Conservation (phyloP, 352 stramenopile genomes). For the Detonula confervacea region DNA sequence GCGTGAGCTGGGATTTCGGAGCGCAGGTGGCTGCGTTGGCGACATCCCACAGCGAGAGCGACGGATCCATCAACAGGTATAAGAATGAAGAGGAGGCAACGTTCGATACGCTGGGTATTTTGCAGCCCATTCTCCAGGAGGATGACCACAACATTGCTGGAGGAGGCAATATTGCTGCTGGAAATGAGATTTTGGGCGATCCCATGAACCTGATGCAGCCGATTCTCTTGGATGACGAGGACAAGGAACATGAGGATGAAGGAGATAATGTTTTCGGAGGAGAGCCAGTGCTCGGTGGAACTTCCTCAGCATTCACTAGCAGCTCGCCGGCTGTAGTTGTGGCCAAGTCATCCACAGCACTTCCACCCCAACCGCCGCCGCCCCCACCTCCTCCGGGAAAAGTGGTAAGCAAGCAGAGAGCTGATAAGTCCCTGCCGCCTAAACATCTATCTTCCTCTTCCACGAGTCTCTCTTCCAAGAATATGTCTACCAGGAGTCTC, state of each 20-base stretch:
- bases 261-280: background rate
- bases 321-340: background rate
- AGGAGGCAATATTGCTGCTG: background rate
- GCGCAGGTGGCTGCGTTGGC: background rate
- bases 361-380: constrained; percentile 1
- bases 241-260: background rate
- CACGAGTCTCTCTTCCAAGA: background rate
- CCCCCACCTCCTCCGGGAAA: constrained; percentile 30
- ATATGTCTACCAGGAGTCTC: background rate
- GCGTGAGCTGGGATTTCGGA: constrained; percentile 55
- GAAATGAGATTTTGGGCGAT: background rate
- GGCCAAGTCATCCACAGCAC: background rate
- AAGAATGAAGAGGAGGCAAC: constrained; percentile 40
- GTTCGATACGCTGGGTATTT: constrained; percentile 57
- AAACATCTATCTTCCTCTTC: too few species aligned
- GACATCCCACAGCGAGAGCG: constrained; percentile 15
- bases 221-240: constrained; percentile 13
- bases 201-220: background rate
- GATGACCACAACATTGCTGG: constrained; percentile 6
- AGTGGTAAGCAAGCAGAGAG: constrained; percentile 2
- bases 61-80: constrained; percentile 14
- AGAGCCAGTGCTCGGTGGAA: background rate
- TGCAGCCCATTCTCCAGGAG: constrained; percentile 48
- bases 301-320: constrained; percentile 4
- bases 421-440: background rate